These are phyloP conservation scores for Pythium dissotocum DNA, from an alignment of 352 stramenopile genomes.

Conservation along the genomic window DNA sequence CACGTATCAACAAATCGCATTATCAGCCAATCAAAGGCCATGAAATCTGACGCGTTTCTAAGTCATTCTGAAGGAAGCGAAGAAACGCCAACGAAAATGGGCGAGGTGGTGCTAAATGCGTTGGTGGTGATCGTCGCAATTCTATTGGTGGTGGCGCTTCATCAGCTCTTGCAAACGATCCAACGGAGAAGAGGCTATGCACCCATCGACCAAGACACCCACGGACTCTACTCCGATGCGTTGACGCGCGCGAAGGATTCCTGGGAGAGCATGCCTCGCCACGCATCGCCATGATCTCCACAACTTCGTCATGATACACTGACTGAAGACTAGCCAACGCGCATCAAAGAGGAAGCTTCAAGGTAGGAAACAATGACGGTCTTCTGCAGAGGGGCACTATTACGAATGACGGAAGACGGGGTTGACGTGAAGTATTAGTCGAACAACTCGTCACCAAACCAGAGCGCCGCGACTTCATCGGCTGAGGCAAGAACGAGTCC, in stretches of 20 bases:
- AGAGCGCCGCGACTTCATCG: constrained; percentile 49
- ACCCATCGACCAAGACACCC: constrained; percentile 68
- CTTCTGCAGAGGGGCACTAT: too few species aligned
- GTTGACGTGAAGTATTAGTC: constrained; percentile 19
- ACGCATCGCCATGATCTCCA: constrained; percentile 17
- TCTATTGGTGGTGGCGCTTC: constrained; percentile 43
- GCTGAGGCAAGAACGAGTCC: constrained; percentile 32
- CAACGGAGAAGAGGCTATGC: constrained; percentile 57
- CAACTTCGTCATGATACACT: background rate
- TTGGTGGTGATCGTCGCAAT: constrained; percentile 46
- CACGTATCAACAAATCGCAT: background rate
- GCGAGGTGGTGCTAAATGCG: constrained; percentile 38
- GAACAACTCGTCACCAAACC: constrained; percentile 37
- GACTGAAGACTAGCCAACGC: too few species aligned
- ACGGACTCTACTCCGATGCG: constrained; percentile 58
- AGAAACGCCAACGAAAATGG: constrained; percentile 12
- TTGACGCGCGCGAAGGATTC: constrained; percentile 70
- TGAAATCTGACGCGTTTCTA: background rate
- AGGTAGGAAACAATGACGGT: too few species aligned
- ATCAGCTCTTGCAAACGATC: constrained; percentile 44
- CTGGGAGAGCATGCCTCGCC: constrained; percentile 48
- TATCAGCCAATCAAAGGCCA: constrained; percentile 1
- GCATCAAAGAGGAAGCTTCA: too few species aligned
- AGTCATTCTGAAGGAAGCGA: background rate
- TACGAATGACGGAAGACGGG: background rate